Base-by-base conservation (phyloP, 371 early-diverging fungal genomes). In the Mucor velutinosus region DNA sequence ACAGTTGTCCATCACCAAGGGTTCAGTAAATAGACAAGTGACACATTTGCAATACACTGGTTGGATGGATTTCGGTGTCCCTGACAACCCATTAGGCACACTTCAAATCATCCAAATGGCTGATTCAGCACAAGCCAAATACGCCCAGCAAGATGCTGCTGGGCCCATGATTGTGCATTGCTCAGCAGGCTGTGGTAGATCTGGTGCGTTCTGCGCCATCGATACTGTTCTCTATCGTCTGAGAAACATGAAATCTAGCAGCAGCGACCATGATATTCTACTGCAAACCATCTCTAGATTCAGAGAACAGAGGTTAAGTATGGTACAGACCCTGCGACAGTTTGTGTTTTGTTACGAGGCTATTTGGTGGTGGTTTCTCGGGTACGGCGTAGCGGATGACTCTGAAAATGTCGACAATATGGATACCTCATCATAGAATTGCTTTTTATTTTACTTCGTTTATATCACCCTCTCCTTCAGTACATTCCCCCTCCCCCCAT, bases 161-260 rank as follows among this genome's bases (percentile, higher is more conserved):
- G 92, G 93, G 3, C 94, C 94, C 0, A 89, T 92, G 87, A 75
- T 97, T 41, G 94, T 99, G 0, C 99, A 99, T 71, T 99, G 99
- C 72, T 90, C 92, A 27, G 99, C 99, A n/a, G 99, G 99, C 0
- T 95, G 97, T 63, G 99, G 99, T 8, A 86, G 99, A 58, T 95
- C 99, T 0, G 99, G 99, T 2, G 93, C 95, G 0, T 96, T 97
- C 73, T 93, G 95, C 70, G 85, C 90, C 12, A 87, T 96, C 51
- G 95, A 95, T 76, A 81, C 92, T 10, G 85, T 91, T 0, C 71
- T 90, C 17, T 60, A 74, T 17, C 73, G 77, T 30, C 29, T 81
- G 32, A 72, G 6, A 29, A 14, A n/a, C 49, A 39, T 17, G 71
- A 60, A 17, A 60, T 61, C 12, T 47, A 73, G 11, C 21, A 51